Evolutionary conservation across 2,329 filamentous ascomycete genomes (phyloP), one percentile per base, ranked within the genome.

Genomic region (Penicillium freii): DNA sequence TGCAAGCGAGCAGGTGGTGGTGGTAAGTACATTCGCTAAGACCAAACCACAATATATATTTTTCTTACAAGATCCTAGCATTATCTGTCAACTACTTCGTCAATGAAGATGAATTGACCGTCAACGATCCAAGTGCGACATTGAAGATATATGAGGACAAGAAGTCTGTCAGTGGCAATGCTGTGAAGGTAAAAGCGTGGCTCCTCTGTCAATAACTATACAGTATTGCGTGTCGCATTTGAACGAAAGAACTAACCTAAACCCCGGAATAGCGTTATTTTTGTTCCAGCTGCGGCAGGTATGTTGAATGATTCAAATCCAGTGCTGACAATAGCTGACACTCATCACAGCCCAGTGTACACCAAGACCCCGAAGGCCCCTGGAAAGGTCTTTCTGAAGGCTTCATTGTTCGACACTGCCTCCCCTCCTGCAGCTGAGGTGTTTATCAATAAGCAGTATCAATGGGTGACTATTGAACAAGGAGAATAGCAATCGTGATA

Each of bases 81-180:
- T 69, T 62, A 15, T 69, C 67, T 5, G 38, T 67, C 27, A 68
- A 69, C 49, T 69, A 68, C n/a, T 31, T 67, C 8, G 39, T 64
- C 6, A 13, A 55, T 4, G 56, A 63, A 21, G 53, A 58, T 56
- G 57, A 63, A 3, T 51, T 69, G 49, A 58, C 46, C 2, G 11
- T 69, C 11, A 55, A 67, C 10, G 64, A 68, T 48, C 36, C 58
- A 1, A 48, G 45, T 2, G 34, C 31, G 1, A 31, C 40, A 0
- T 29, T 68, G 42, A 67, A 58, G 19, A 31, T 55, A 3, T 68
- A 60, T 19, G 31, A 63, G 0, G 64, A 69, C 38, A 51, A 54
- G 1, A 65, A 63, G 8, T 60, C 64, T 13, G 19, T 25, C 1
- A 62, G 51, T 49, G 60, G 60, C 3, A 65, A 64, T 23, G 31